Base-by-base conservation (phyloP, 805 yeast genomes). In the Yarrowia phangngaensis region DNA sequence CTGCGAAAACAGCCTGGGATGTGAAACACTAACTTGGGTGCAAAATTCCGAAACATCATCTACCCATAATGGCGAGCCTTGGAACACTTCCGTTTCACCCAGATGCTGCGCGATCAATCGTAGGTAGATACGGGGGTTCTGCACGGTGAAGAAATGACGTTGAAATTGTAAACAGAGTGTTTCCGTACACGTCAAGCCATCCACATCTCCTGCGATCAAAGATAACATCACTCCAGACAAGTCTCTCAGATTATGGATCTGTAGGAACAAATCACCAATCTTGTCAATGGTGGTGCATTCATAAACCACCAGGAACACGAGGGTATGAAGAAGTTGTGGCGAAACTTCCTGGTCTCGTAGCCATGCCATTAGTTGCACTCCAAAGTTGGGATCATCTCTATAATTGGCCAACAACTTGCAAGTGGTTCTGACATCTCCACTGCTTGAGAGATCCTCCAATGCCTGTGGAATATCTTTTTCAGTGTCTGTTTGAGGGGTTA, bases 271-370 rank as follows among this genome's bases (percentile, higher is more conserved):
- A 12, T 66, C 68, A 5, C 68, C 59, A 1, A 71, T 55, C 1
- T 63, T 54, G 12, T 64, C 58, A 4, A 74, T 36, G 2, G 59
- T 54, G 2, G 70, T 53, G 30, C 73, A 61, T 14, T 66, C 70
- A 46, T 69, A 64, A 9, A 66, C 51, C 1, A 73, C 56, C 32
- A 74, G 51, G 20, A 62, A 66, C n/a, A 65, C 50, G 6, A 72
- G 54, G 9, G 73, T 60, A 29, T 63, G 70, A 34, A 65, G 54
- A 47, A 69, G 54, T 6, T 52, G 43, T 40, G 52, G 52, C 41
- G 61, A 16, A 59, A 59, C 57, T 53, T 64, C 55, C 55, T 64
- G 51, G 58, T 59, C 55, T 38, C 62, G 23, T 55, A 60, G 49
- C 70, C 46, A 57, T 14, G 22, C 41, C 11, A 32, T 60, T 54